phyloP scores from a whole-genome alignment of 139 green algal species.

The Chlamydomonas eustigma region DNA sequence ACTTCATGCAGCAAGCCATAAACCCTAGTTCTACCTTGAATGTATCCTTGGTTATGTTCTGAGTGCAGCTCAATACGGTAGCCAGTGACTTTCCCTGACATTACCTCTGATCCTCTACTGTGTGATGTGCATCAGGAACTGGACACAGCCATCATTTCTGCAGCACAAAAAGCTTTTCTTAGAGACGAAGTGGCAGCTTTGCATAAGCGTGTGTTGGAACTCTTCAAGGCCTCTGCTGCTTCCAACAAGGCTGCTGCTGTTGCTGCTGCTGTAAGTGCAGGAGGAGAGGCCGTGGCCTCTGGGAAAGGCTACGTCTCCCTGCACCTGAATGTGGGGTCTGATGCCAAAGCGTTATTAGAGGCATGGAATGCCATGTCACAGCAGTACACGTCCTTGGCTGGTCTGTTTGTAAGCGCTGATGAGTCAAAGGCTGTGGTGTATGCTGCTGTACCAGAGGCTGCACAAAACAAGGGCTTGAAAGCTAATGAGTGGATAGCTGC shows the following conservation, averaged over 20 bases:
- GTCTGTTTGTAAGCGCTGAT: slow-evolving; percentile 58
- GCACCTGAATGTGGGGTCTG: slow-evolving; percentile 53
- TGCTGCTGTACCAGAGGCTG: slow-evolving; percentile 65
- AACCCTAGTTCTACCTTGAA: too few relatives aligned
- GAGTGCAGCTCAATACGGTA: too few relatives aligned
- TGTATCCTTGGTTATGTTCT: too few relatives aligned
- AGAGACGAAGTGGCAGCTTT: slow-evolving; percentile 59
- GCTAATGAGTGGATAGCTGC: slow-evolving; percentile 75
- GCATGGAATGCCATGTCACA: slow-evolving; percentile 45
- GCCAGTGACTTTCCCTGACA: too few relatives aligned
- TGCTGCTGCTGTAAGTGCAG: slow-evolving; percentile 32
- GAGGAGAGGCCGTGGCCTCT: slow-evolving; percentile 32
- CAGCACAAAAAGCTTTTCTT: slow-evolving; percentile 67
- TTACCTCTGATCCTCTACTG: too few relatives aligned
- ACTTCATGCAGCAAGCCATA: too few relatives aligned
- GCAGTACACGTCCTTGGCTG: slow-evolving; percentile 46
- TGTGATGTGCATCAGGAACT: slow-evolving; percentile 35
- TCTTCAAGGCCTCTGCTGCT: slow-evolving; percentile 66
- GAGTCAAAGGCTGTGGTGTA: slow-evolving; percentile 51
- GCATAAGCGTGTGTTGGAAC: slow-evolving; percentile 62
- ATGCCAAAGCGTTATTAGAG: slow-evolving; percentile 52
- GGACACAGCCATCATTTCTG: slow-evolving; percentile 66
- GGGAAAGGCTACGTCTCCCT: slow-evolving; percentile 38
- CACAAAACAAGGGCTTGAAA: slow-evolving; percentile 57
- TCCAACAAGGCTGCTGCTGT: slow-evolving; percentile 58